These are phyloP conservation scores for Porpolomopsis calyptriformis DNA, from an alignment of 768 basidiomycete genomes.

Conservation along the genomic window DNA sequence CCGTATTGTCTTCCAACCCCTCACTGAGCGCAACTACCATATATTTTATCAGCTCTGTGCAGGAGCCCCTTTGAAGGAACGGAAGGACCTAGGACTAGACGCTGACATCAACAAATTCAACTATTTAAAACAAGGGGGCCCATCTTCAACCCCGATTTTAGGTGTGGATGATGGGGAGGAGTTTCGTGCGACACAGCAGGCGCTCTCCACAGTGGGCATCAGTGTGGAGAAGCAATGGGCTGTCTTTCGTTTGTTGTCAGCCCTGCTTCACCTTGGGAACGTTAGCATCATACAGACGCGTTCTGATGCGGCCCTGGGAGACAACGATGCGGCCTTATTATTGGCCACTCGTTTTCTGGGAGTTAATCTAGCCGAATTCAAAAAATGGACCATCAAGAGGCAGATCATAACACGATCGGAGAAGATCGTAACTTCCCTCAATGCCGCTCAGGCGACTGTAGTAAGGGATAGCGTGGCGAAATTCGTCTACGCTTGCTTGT, in stretches of 20 bases:
- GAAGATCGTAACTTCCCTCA: slow-evolving; percentile 86
- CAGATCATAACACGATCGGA: slow-evolving; percentile 90
- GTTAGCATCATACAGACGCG: slow-evolving; percentile 79
- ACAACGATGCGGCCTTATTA: slow-evolving; percentile 68
- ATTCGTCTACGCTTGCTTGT: slow-evolving; percentile 96
- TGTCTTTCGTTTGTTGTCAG: slow-evolving; percentile 87
- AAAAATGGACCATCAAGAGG: slow-evolving; percentile 98
- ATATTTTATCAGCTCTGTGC: slow-evolving; percentile 99
- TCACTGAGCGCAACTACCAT: slow-evolving; percentile 97
- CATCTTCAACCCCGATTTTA: slow-evolving; percentile 71
- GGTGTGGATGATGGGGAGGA: slow-evolving; percentile 97
- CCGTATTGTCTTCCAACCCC: slow-evolving; percentile 92
- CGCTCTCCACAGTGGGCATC: slow-evolving; percentile 93
- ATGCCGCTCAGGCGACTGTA: slow-evolving; percentile 79
- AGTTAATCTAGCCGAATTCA: slow-evolving; percentile 84
- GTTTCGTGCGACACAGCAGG: slow-evolving; percentile 87
- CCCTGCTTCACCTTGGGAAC: slow-evolving; percentile 95
- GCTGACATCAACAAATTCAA: slow-evolving; percentile 78
- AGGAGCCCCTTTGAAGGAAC: slow-evolving; percentile 89
- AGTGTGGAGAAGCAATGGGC: slow-evolving; percentile 98
- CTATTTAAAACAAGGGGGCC: slow-evolving; percentile 89
- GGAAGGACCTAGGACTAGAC: slow-evolving; percentile 89
- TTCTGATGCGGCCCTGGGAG: slow-evolving; percentile 75
- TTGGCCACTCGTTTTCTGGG: slow-evolving; percentile 86
- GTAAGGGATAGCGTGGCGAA: slow-evolving; percentile 96